These are phyloP conservation scores for Yamadazyma akitaensis DNA, from an alignment of 805 yeast genomes.

Conservation along the genomic window DNA sequence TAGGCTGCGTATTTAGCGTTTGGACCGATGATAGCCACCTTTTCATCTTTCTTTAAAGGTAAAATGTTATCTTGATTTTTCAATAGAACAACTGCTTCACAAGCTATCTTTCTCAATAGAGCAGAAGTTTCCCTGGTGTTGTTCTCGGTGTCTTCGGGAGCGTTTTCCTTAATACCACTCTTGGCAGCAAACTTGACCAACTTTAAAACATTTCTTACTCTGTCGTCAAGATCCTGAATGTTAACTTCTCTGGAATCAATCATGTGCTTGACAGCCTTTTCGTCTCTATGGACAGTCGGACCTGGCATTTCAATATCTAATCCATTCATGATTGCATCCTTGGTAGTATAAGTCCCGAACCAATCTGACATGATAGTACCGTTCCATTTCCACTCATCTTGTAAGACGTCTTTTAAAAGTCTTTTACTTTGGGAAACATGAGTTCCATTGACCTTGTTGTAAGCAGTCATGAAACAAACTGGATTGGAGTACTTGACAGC, in stretches of 20 bases:
- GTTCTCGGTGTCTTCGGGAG: slow-evolving; percentile 32
- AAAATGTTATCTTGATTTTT: slow-evolving; percentile 25
- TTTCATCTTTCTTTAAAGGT: slow-evolving; percentile 30
- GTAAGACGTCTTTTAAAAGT: slow-evolving; percentile 44
- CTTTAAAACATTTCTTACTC: slow-evolving; percentile 46
- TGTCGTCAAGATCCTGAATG: slow-evolving; percentile 40
- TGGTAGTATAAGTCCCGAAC: slow-evolving; percentile 54
- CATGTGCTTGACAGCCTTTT: slow-evolving; percentile 39
- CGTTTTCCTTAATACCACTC: slow-evolving; percentile 38
- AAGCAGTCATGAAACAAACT: slow-evolving; percentile 56
- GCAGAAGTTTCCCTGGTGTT: slow-evolving; percentile 46
- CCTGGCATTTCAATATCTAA: slow-evolving; percentile 71
- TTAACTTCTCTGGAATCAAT: slow-evolving; percentile 40
- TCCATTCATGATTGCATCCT: slow-evolving; percentile 48
- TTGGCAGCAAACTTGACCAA: slow-evolving; percentile 41
- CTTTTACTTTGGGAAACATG: slow-evolving; percentile 48
- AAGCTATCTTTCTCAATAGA: slow-evolving; percentile 42
- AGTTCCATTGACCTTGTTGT: slow-evolving; percentile 61
- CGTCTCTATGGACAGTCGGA: slow-evolving; percentile 47
- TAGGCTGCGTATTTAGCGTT: slow-evolving; percentile 29
- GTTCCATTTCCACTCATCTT: slow-evolving; percentile 55
- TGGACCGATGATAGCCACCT: slow-evolving; percentile 32
- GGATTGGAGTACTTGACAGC: slow-evolving; percentile 55
- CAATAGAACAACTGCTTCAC: slow-evolving; percentile 35
- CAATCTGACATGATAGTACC: slow-evolving; percentile 63